Percentiles rank a stretch among this genome's conserved stretches.
Conservation (phyloP, 768 basidiomycete genomes). For the Fistulinella prunicolor region DNA sequence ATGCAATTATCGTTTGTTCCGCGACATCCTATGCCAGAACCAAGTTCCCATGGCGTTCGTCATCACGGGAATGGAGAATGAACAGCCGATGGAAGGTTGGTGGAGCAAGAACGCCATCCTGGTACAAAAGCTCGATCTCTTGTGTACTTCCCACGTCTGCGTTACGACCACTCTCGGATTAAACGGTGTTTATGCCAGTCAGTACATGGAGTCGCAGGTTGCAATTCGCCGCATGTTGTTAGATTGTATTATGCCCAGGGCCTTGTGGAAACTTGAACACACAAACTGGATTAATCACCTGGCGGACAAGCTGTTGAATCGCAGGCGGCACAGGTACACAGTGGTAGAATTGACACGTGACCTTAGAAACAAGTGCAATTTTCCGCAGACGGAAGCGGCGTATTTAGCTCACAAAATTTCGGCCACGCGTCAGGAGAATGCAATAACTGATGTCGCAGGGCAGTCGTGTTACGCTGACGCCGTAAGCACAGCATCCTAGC, state of each 20-base stretch:
- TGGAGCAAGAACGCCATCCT: constrained; percentile 30
- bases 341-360: constrained; percentile 12
- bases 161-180: constrained; percentile 35
- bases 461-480: too few species aligned
- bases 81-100: constrained; percentile 33
- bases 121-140: constrained; percentile 28
- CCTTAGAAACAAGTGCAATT: constrained; percentile 12
- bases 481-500: too few species aligned
- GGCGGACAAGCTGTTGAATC: constrained; percentile 15
- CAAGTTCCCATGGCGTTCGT: constrained; percentile 32
- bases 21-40: constrained; percentile 29
- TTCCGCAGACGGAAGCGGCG: too few species aligned
- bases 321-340: constrained; percentile 1
- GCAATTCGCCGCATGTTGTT: constrained; percentile 23
- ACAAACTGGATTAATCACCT: constrained; percentile 23
- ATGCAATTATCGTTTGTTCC: constrained; percentile 32
- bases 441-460: too few species aligned
- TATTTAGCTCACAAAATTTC: too few species aligned
- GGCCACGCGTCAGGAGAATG: too few species aligned
- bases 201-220: constrained; percentile 34
- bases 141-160: constrained; percentile 36
- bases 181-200: constrained; percentile 19
- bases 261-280: constrained; percentile 23
- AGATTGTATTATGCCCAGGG: constrained; percentile 12
- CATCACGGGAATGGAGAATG: constrained; percentile 33